Percentiles rank a stretch among this genome's conserved stretches.
phyloP scores from a whole-genome alignment of 192 early-diverging fungal species.

The Backusella psychrophila region DNA sequence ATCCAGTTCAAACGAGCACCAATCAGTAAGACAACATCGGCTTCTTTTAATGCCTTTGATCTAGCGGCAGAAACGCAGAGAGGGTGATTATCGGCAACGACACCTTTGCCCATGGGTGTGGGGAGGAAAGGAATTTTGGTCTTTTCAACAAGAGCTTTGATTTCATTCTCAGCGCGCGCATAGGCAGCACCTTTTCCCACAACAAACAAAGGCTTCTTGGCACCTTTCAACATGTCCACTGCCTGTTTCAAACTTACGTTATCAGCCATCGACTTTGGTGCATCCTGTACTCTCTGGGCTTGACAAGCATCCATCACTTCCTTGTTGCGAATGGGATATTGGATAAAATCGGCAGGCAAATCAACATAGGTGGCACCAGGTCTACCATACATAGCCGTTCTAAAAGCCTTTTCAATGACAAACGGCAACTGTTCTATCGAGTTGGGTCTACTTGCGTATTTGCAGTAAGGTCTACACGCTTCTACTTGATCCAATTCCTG shows the following conservation, averaged over 20 bases:
- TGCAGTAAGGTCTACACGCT: constrained; percentile 58
- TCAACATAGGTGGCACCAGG: constrained; percentile 69
- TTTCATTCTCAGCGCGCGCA: constrained; percentile 59
- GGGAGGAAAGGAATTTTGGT: constrained; percentile 68
- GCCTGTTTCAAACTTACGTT: constrained; percentile 42
- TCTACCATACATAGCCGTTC: constrained; percentile 49
- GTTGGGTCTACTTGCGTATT: constrained; percentile 55
- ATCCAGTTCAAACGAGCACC: constrained; percentile 78
- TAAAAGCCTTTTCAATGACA: constrained; percentile 54
- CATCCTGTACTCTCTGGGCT: constrained; percentile 8
- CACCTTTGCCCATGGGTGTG: constrained; percentile 74
- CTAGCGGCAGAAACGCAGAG: constrained; percentile 63
- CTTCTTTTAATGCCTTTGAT: constrained; percentile 57
- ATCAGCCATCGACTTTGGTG: constrained; percentile 49
- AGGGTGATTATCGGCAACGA: constrained; percentile 61
- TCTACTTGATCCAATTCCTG: constrained; percentile 71
- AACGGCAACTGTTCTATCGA: constrained; percentile 46
- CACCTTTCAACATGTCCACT: constrained; percentile 37
- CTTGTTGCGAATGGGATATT: constrained; percentile 33
- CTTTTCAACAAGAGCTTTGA: constrained; percentile 51
- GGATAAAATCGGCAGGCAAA: constrained; percentile 66
- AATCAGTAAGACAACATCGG: constrained; percentile 67
- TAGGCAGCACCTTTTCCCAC: constrained; percentile 75
- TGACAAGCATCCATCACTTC: constrained; percentile 15
- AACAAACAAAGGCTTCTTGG: constrained; percentile 60